These are phyloP conservation scores for Hymenoscyphus fraxineus DNA, from an alignment of 2,329 filamentous ascomycete genomes.

Conservation along the genomic window DNA sequence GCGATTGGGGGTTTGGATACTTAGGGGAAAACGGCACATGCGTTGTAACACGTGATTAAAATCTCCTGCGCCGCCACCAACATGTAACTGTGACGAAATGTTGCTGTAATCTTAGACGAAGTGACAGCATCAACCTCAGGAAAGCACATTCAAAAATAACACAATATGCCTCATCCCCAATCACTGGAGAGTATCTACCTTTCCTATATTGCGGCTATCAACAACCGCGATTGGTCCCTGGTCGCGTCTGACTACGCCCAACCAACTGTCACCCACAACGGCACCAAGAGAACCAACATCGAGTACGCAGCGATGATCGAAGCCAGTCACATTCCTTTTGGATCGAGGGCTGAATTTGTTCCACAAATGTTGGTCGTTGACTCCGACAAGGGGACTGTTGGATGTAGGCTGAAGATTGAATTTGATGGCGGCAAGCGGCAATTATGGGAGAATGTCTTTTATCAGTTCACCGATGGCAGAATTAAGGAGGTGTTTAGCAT, in stretches of 20 bases:
- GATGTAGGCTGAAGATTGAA: neutral
- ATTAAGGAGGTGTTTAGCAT: neutral
- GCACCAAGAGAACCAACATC: conserved; percentile 1
- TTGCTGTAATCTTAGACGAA: neutral
- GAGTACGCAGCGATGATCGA: neutral
- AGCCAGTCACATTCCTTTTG: conserved; percentile 1
- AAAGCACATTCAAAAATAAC: neutral
- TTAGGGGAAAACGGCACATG: neutral
- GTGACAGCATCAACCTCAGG: neutral
- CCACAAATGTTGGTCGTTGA: conserved; percentile 1
- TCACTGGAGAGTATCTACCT: neutral
- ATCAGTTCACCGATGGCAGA: neutral
- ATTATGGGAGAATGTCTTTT: neutral
- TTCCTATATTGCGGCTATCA: neutral
- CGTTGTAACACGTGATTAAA: neutral
- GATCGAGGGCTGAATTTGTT: neutral
- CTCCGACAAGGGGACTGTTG: neutral
- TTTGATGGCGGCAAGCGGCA: neutral
- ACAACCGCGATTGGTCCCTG: neutral
- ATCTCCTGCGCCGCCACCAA: neutral
- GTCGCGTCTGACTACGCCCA: neutral
- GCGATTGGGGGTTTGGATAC: neutral
- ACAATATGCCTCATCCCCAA: neutral
- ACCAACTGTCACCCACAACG: neutral
- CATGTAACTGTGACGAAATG: neutral